Conservation (phyloP, 768 basidiomycete species). For the Mycena sanguinolenta region DNA sequence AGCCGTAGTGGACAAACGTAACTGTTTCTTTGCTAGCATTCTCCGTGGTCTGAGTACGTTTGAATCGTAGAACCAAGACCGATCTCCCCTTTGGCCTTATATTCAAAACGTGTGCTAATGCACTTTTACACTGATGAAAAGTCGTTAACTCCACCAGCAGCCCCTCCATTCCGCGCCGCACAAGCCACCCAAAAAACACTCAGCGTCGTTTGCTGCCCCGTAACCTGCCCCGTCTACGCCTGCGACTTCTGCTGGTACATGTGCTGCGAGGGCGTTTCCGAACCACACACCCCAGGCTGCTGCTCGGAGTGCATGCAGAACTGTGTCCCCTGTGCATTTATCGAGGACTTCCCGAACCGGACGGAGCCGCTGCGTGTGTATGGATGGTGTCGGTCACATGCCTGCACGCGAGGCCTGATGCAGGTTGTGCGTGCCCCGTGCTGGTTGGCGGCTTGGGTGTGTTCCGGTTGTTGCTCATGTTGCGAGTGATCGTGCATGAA, state of each 20-base stretch:
- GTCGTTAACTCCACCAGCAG: background rate
- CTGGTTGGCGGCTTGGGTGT: background rate
- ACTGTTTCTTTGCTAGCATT: too few relatives aligned
- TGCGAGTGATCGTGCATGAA: too few relatives aligned
- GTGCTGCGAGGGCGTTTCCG: background rate
- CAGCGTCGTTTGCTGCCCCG: background rate
- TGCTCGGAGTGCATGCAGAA: background rate
- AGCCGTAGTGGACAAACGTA: too few relatives aligned
- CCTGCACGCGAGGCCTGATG: background rate
- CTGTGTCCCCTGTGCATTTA: background rate
- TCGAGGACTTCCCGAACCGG: background rate
- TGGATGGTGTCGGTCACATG: background rate
- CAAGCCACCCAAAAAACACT: background rate
- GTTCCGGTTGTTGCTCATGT: background rate
- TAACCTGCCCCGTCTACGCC: background rate
- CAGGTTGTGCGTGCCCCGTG: background rate
- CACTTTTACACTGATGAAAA: background rate
- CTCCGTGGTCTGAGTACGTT: too few relatives aligned
- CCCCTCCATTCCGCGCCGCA: background rate
- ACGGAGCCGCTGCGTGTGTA: background rate
- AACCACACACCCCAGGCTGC: background rate
- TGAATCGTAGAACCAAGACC: background rate
- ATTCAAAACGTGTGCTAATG: background rate
- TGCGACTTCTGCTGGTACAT: background rate
- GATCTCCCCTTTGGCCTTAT: background rate